phyloP scores from a whole-genome alignment of 192 early-diverging fungal genomes.

The Podila minutissima region DNA sequence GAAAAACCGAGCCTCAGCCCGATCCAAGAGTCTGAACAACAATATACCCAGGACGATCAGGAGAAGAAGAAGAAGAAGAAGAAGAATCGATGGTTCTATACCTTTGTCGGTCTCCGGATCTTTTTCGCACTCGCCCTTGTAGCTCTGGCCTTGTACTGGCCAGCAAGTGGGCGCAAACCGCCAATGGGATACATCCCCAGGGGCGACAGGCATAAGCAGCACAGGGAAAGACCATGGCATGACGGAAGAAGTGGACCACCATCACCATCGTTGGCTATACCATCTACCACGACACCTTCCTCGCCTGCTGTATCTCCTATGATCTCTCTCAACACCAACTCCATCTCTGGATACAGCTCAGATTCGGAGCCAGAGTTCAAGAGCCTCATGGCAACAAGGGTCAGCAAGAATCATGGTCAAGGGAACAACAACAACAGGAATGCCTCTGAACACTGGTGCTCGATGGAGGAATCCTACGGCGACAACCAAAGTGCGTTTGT shows the following conservation, averaged over 20 bases:
- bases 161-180: slow-evolving; percentile 13
- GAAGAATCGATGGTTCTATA: not conserved
- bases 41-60: slow-evolving; percentile 2
- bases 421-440: slow-evolving; percentile 3
- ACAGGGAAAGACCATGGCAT: not conserved
- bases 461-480: slow-evolving; percentile 33
- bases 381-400: no score
- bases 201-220: not conserved
- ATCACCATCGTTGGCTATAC: not conserved
- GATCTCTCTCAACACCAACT: not conserved
- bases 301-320: not conserved
- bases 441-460: slow-evolving; percentile 4
- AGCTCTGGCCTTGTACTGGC: slow-evolving; percentile 39
- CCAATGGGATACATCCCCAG: slow-evolving; percentile 5
- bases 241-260: not conserved
- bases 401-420: no score
- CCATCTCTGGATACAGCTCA: not conserved
- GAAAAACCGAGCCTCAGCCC: not conserved
- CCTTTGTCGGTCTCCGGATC: slow-evolving; percentile 14
- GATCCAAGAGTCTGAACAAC: not conserved
- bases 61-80: not conserved
- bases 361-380: no score
- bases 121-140: slow-evolving; percentile 15
- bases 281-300: not conserved
- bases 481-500: slow-evolving; percentile 33